phyloP scores from a whole-genome alignment of 208 protist genomes.

The Acanthamoeba rhysodes region DNA sequence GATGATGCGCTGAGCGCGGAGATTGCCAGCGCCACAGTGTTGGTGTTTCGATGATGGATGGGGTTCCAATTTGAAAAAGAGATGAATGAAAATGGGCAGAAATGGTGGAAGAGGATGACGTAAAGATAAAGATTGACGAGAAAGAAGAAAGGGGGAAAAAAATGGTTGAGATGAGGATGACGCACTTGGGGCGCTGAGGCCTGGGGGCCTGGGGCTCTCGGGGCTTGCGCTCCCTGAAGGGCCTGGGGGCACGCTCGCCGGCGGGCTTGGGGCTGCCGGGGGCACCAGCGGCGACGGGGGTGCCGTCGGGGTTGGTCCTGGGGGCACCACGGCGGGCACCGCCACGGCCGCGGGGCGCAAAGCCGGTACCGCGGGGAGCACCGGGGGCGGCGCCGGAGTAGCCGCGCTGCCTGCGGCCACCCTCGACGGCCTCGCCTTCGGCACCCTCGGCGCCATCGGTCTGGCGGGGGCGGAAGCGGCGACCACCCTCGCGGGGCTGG shows the following conservation, averaged over 20 bases:
- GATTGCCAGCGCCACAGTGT: too few species aligned
- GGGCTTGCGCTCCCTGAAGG: slow-evolving; percentile 21
- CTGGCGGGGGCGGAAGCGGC: neutral
- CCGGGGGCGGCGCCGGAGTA: too few species aligned
- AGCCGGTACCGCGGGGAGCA: neutral
- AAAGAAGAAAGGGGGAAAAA: neutral
- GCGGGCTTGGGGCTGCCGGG: neutral
- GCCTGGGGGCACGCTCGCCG: too few species aligned
- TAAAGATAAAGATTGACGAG: neutral
- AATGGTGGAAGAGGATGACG: too few species aligned
- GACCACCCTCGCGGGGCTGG: too few species aligned
- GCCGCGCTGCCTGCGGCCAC: too few species aligned
- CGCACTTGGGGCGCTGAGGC: slow-evolving; percentile 7
- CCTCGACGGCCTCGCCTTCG: neutral
- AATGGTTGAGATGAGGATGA: neutral
- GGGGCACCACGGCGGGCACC: neutral
- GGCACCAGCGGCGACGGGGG: neutral
- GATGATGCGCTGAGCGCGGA: too few species aligned
- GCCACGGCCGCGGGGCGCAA: neutral
- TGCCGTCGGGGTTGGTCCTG: neutral
- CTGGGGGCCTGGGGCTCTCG: neutral
- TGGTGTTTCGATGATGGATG: too few species aligned
- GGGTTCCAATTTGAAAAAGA: too few species aligned
- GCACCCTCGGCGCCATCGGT: neutral
- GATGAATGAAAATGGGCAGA: neutral